These are phyloP conservation scores for Veloboletus limbatus DNA, from an alignment of 1,284 basidiomycete genomes.

Conservation along the genomic window DNA sequence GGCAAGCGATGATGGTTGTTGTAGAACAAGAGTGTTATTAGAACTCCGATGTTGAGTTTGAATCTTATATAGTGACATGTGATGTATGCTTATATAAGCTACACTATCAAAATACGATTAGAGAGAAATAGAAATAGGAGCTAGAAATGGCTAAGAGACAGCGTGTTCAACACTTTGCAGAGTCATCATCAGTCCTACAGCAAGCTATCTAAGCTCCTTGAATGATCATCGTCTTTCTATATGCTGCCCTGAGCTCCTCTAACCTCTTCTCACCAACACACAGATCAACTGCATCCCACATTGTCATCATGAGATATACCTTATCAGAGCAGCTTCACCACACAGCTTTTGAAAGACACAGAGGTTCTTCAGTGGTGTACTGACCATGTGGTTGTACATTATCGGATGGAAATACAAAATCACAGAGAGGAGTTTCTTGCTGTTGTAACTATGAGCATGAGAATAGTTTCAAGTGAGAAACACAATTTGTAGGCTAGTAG, in stretches of 20 bases:
- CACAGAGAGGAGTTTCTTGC: constrained; percentile 36
- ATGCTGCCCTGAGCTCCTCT: background rate
- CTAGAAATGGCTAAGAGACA: too few species aligned
- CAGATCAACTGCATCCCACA: constrained; percentile 19
- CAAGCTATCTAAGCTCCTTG: constrained; percentile 3
- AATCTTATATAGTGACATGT: too few species aligned
- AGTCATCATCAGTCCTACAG: constrained; percentile 9
- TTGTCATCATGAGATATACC: constrained; percentile 17
- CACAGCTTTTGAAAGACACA: constrained; percentile 9
- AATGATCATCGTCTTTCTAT: constrained; percentile 13
- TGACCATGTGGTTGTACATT: constrained; percentile 43
- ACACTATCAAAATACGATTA: too few species aligned
- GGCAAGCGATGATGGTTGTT: too few species aligned
- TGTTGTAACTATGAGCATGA: constrained; percentile 31
- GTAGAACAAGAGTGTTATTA: too few species aligned
- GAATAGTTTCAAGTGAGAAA: background rate
- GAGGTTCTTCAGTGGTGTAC: constrained; percentile 42
- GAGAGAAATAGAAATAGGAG: too few species aligned
- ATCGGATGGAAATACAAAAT: constrained; percentile 52
- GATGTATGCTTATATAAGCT: too few species aligned
- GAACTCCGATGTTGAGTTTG: too few species aligned
- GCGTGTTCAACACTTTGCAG: too few species aligned
- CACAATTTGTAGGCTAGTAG: background rate
- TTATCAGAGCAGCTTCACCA: background rate
- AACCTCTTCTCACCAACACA: constrained; percentile 8